Evolutionary conservation across 345 rosid species (phyloP), one percentile per base, ranked within the genome.

Genomic region (Citrus trifoliata): DNA sequence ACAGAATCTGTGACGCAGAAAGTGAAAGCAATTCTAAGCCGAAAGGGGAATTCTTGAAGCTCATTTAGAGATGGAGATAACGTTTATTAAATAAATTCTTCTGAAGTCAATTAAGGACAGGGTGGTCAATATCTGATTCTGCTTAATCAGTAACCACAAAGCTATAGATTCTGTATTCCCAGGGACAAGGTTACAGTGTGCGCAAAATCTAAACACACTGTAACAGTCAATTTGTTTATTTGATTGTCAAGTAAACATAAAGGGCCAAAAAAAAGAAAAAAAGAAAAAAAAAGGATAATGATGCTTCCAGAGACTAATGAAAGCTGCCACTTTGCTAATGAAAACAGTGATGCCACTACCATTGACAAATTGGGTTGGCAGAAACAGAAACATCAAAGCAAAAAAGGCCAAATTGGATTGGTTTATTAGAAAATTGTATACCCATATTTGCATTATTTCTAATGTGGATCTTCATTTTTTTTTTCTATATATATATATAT

Each of bases 311-410:
- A 74, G 86, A 79, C 78, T 3, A 25, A 71, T 55, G 59, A 76
- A 79, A 81, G 78, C 77, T 67, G 64, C 18, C 51, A 46, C 51
- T 46, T 46, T 46, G 51, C 51, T 46, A 46, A 13, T 13, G 18
- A 82, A 82, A 85, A 88, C 70, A 84, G 78, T 60, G 30, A 10
- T 53, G 80, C 82, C 89, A 88, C 85, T 75, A 82, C 58, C 58
- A 53, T 74, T 68, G 76, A 56, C 74, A 55, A 80, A 79, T 28
- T 63, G 87, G 84, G 79, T 81, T 78, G 90, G 86, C 86, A 33
- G 80, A 86, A 81, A 85, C 80, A 51, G 76, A 76, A 78, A 82
- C 82, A 80, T 68, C 70, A 63, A 70, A n/a, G 65, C 32, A 83
- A 80, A 84, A 30, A 51, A 14, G 73, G 48, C 37, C 16, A 66